Evolutionary conservation across 169 alveolate species (phyloP), one percentile per base, ranked within the genome.

Genomic region (Plasmodium blacklocki): DNA sequence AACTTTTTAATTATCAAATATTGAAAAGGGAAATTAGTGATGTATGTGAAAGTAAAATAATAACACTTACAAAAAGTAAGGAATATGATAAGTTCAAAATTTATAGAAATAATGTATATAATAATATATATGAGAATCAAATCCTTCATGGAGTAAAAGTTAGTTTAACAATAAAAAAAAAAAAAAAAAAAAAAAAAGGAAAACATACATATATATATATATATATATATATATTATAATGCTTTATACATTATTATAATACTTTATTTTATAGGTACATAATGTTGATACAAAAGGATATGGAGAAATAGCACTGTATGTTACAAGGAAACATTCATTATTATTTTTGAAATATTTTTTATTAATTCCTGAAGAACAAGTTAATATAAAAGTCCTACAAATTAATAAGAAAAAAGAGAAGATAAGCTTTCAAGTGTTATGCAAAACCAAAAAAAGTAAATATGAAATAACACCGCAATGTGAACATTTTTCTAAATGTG

Each of bases 31-130:
- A 56, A 54, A 83, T 83, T 50, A 59, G 86, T 62, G 91, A 83
- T 50, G 71, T 62, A 62, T 83, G 91, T 83, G 91, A 83, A 83
- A 83, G 86, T 68, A 83, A 83, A 83, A 83, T 70, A 83, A 83
- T 83, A 47, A 18, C 85, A 23, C 83, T 83, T 23, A 70, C 26
- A 21, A 83, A 83, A 83, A 83, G 74, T 70, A 83, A 83, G 71
- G 85, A 83, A 60, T 83, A 83, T 68, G 91, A 83, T 59, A 71
- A 63, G 19, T 67, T 83, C 7, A 71, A 83, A 83, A 59, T 83
- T 6, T 83, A 70, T 63, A 83, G 59, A 49, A 63, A 50, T 21
- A 83, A 83, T 68, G 47, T 83, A 39, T 83, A 56, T 62, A 83
- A 83, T 60, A 50, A 32, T 73, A 56, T 83, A 70, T 47, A 70